These are phyloP conservation scores for Ascochyta lentis DNA, from an alignment of 2,329 filamentous ascomycete species.

Conservation along the genomic window DNA sequence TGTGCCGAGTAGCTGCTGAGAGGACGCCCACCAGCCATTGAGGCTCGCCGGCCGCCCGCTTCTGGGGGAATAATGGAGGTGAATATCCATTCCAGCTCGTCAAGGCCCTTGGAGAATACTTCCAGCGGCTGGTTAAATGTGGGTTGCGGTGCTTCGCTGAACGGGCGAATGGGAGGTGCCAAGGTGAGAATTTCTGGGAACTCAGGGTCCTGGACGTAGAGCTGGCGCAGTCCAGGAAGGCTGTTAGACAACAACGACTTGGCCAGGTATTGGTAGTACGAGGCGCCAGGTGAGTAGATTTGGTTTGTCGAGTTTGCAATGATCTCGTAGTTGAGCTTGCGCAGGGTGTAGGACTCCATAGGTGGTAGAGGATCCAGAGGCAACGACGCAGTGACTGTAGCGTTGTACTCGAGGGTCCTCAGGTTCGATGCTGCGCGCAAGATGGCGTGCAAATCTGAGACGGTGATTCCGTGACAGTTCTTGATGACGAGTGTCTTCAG, in stretches of 20 bases:
- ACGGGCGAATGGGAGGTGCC: constrained; percentile 67
- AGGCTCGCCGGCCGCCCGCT: constrained; percentile 51
- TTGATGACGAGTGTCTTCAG: constrained; percentile 74
- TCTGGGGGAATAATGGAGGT: constrained; percentile 63
- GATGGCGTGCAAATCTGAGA: constrained; percentile 66
- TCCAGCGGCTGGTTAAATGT: constrained; percentile 64
- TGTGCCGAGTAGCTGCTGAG: constrained; percentile 54
- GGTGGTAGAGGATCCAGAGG: constrained; percentile 65
- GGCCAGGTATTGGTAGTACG: constrained; percentile 86
- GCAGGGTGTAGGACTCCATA: constrained; percentile 72
- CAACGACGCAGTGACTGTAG: constrained; percentile 64
- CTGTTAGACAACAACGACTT: constrained; percentile 79
- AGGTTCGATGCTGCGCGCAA: constrained; percentile 65
- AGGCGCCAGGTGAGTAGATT: constrained; percentile 58
- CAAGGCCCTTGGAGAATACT: constrained; percentile 70
- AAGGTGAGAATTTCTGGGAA: constrained; percentile 83
- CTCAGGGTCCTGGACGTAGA: constrained; percentile 85
- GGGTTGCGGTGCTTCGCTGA: constrained; percentile 51
- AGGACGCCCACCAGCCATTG: constrained; percentile 51
- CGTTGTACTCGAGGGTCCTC: constrained; percentile 64
- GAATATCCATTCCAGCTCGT: constrained; percentile 73
- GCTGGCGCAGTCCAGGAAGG: constrained; percentile 73
- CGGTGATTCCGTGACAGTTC: constrained; percentile 70
- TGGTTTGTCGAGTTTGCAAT: constrained; percentile 66
- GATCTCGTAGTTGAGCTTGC: constrained; percentile 83